Evolutionary conservation across 768 basidiomycete species (phyloP).

Genomic region (Wakefieldia striispora): DNA sequence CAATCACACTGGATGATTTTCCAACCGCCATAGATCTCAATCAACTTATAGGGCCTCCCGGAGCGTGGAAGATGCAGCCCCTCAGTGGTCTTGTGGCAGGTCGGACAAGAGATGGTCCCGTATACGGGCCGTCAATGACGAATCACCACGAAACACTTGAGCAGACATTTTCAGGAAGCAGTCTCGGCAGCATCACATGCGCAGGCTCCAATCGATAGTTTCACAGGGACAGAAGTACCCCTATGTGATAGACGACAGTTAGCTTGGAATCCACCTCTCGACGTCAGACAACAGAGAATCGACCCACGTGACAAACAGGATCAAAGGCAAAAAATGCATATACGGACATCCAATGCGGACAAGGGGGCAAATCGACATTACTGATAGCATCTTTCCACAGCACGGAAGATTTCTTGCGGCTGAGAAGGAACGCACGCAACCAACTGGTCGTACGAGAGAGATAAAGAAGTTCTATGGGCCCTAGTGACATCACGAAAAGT

Average conservation of each 20-base stretch:
- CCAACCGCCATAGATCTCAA: too few species aligned
- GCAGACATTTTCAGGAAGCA: conserved; percentile 14
- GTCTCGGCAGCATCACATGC: conserved; percentile 9
- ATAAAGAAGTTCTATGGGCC: conserved; percentile 33
- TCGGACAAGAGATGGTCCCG: conserved; percentile 2
- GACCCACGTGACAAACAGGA: conserved; percentile 30
- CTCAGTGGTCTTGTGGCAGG: too few species aligned
- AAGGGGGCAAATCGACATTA: conserved; percentile 27
- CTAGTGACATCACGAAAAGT: conserved; percentile 9
- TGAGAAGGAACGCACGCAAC: conserved; percentile 28
- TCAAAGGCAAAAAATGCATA: conserved; percentile 30
- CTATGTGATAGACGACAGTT: background rate
- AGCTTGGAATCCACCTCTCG: background rate
- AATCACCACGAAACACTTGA: too few species aligned
- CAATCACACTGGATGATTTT: too few species aligned
- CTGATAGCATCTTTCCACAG: conserved; percentile 29
- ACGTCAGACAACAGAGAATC: too few species aligned
- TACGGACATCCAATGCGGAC: conserved; percentile 26
- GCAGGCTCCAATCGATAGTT: conserved; percentile 12
- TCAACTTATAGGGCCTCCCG: background rate
- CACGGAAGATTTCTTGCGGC: conserved; percentile 7
- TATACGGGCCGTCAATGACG: background rate
- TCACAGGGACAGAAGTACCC: conserved; percentile 10
- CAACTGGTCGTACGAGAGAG: conserved; percentile 32
- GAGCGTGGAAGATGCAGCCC: background rate